Evolutionary conservation across 2,329 filamentous ascomycete genomes (phyloP).

Genomic region (Penicillium oxalicum): DNA sequence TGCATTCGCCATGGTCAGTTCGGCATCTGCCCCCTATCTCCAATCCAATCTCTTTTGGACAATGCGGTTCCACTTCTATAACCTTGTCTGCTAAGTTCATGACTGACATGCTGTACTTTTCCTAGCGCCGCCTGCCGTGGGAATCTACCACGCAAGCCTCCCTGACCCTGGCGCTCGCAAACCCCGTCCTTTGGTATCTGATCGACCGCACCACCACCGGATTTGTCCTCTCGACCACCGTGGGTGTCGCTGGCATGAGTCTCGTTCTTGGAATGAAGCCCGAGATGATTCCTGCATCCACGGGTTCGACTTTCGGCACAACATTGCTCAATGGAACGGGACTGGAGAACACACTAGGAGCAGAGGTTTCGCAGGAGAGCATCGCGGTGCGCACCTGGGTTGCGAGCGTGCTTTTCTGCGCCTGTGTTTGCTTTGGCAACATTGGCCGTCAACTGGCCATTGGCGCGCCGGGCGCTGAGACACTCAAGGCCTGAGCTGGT

Average conservation of each 20-base stretch:
- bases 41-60: too few species aligned
- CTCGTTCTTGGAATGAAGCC: constrained; percentile 70
- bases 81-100: too few species aligned
- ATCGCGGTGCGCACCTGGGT: constrained; percentile 73
- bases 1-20: constrained; percentile 73
- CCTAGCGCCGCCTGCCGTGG: constrained; percentile 82
- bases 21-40: not conserved
- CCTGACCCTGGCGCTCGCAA: constrained; percentile 78
- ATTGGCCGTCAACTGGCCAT: constrained; percentile 76
- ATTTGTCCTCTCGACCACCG: constrained; percentile 68
- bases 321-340: constrained; percentile 26
- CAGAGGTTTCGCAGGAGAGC: constrained; percentile 46
- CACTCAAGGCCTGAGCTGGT: constrained; percentile 16
- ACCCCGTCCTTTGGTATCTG: constrained; percentile 92
- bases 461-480: constrained; percentile 25
- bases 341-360: constrained; percentile 27
- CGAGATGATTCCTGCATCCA: constrained; percentile 66
- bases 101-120: constrained; percentile 7
- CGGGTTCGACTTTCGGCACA: constrained; percentile 35
- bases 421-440: constrained; percentile 91
- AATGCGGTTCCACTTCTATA: too few species aligned
- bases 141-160: constrained; percentile 91
- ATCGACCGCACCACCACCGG: constrained; percentile 86
- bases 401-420: constrained; percentile 88
- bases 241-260: constrained; percentile 68